A percentile compares a stretch with the other conserved stretches of the same genome.
These are phyloP conservation scores for Fraxinus cuspidata DNA, from an alignment of 257 asterid genomes.

Conservation along the genomic window DNA sequence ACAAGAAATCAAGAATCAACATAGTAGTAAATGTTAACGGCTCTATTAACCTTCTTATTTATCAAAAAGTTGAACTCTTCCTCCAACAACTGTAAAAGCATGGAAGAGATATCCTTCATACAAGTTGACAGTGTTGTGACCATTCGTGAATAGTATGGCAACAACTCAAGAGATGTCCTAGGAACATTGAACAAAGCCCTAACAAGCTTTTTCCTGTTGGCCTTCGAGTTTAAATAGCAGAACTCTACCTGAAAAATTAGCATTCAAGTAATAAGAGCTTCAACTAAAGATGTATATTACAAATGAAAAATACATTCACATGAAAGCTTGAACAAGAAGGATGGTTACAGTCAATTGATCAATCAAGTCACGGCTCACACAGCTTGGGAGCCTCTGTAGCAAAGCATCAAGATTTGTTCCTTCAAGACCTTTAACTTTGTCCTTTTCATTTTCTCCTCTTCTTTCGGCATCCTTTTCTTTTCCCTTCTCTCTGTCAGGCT, in stretches of 20 bases:
- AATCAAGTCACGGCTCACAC: constrained; percentile 97
- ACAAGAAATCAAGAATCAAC: constrained; percentile 19
- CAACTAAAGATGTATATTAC: constrained; percentile 9
- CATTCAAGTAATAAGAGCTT: constrained; percentile 22
- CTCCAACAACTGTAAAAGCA: constrained; percentile 92
- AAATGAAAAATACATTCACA: constrained; percentile 16
- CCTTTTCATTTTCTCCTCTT: constrained; percentile 84
- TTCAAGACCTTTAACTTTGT: constrained; percentile 81
- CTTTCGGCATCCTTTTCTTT: constrained; percentile 84
- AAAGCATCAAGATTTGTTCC: constrained; percentile 88
- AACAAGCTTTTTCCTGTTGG: constrained; percentile 91
- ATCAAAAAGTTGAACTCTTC: constrained; percentile 86
- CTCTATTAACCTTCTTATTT: constrained; percentile 78
- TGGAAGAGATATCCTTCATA: constrained; percentile 88
- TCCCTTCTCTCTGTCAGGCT: constrained; percentile 63
- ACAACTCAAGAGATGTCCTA: constrained; percentile 86
- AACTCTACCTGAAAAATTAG: constrained; percentile 79
- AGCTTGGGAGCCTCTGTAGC: constrained; percentile 90
- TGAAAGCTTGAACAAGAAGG: constrained; percentile 31
- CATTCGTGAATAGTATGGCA: constrained; percentile 97
- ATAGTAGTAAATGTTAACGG: constrained; percentile 20
- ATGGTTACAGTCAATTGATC: constrained; percentile 86
- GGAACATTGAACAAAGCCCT: constrained; percentile 97
- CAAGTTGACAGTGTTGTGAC: constrained; percentile 93
- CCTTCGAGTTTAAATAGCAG: constrained; percentile 94